Base-by-base conservation (phyloP, 1,284 basidiomycete species). In the Pascua guehoae region DNA sequence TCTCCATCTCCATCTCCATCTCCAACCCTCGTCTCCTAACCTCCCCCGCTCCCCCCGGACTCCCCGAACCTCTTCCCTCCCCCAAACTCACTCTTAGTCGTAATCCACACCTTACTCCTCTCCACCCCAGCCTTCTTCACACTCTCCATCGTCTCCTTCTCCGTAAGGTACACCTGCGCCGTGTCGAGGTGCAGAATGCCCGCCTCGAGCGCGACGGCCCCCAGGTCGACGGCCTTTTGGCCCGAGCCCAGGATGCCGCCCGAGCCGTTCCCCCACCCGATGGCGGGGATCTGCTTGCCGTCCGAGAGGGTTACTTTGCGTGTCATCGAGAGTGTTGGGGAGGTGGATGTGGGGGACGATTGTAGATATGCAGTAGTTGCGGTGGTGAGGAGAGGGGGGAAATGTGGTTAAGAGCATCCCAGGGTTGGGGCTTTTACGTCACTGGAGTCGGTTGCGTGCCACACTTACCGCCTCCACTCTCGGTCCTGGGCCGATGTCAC, bases 31-130 rank as follows among this genome's bases (percentile, higher is more conserved):
- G n/a, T n/a, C n/a, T 7, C 24, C 24, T 7, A 32, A 3, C 24
- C 24, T 7, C 24, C 24, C 24, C 24, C 24, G 15, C 32, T 47
- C 46, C 12, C 12, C 14, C 3, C 24, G 24, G 4, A 7, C 24
- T 32, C 24, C 24, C 24, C 5, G 5, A 10, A 4, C 24, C 24
- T 32, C 15, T 39, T 4, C 37, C 12, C n/a, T n/a, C 17, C 16
- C 9, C 16, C 11, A 2, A 1, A 57, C 70, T 44, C 49, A 70
- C 71, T 47, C 65, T 86, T 85, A 43, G 83, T 85, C 37, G 80
- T 81, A 53, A 82, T 70, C 69, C 78, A 81, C 42, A 81, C 67
- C 15, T 81, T 74, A 49, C 77, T 71, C 41, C 79, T 71, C 56
- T 73, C 69, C 42, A 80, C 62, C 0, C 78, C 78, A 9, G 71